Conservation (phyloP, 1,139 yeast genomes). For the Geotrichum fermentans region DNA sequence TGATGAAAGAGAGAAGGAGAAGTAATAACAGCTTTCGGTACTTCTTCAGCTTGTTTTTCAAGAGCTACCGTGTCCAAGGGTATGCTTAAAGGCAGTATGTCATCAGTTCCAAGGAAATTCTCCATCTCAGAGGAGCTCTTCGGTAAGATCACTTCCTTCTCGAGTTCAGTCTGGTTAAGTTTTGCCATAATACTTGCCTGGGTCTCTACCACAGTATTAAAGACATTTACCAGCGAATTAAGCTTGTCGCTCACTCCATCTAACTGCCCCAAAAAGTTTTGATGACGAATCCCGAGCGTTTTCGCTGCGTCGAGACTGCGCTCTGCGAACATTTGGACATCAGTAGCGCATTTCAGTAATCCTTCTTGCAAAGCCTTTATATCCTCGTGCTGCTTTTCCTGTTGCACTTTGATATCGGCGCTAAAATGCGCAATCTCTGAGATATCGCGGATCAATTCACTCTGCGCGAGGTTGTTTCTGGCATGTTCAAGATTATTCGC, state of each 20-base stretch:
- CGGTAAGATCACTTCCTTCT: too few species aligned
- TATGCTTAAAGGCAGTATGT: too few species aligned
- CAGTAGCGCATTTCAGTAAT: neutral
- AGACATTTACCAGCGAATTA: neutral
- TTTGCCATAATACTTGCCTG: neutral
- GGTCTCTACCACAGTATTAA: neutral
- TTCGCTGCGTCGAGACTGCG: neutral
- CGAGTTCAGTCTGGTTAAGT: too few species aligned
- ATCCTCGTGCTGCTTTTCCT: constrained; percentile 1
- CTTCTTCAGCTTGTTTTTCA: too few species aligned
- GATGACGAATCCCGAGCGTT: neutral
- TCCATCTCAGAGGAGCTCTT: too few species aligned
- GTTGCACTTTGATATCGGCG: constrained; percentile 8
- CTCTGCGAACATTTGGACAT: neutral
- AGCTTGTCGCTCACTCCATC: neutral
- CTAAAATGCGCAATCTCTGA: constrained; percentile 6
- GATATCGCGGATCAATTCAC: constrained; percentile 7
- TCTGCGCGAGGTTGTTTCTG: neutral
- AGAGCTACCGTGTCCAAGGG: too few species aligned
- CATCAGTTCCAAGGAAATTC: too few species aligned
- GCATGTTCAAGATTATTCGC: neutral
- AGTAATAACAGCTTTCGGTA: too few species aligned
- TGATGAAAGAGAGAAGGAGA: too few species aligned
- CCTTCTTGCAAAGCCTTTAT: neutral
- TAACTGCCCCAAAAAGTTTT: neutral